These are phyloP conservation scores for Pythium guiyangense DNA, from an alignment of 352 stramenopile species.

Conservation along the genomic window DNA sequence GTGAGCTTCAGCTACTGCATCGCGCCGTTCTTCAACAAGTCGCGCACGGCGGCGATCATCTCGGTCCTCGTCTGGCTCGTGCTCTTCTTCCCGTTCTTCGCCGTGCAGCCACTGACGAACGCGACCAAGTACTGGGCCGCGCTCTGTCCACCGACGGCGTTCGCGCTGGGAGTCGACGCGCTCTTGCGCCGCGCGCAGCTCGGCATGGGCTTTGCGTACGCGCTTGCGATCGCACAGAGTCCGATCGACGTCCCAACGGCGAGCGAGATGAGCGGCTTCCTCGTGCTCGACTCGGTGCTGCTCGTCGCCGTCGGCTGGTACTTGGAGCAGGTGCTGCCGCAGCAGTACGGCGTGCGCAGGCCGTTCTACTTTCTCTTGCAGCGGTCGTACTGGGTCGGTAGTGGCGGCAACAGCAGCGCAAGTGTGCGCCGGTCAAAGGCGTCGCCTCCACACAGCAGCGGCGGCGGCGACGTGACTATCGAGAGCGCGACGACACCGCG, in stretches of 20 bases:
- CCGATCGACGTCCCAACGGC: slow-evolving; percentile 42
- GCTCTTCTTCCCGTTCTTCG: slow-evolving; percentile 74
- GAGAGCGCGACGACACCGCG: too few species aligned
- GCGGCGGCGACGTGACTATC: too few species aligned
- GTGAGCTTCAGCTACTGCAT: too few species aligned
- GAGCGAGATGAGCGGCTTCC: slow-evolving; percentile 47
- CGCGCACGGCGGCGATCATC: too few species aligned
- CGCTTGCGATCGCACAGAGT: slow-evolving; percentile 28
- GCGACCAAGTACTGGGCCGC: slow-evolving; percentile 42
- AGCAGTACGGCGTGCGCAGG: slow-evolving; percentile 84
- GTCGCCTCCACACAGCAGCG: too few species aligned
- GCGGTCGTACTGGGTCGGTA: slow-evolving; percentile 40
- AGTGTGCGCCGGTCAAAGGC: neutral
- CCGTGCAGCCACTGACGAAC: slow-evolving; percentile 46
- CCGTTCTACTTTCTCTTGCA: slow-evolving; percentile 90
- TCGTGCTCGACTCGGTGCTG: too few species aligned
- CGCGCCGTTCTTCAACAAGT: too few species aligned
- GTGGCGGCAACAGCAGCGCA: too few species aligned
- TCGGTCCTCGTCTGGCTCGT: too few species aligned
- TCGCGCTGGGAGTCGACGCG: slow-evolving; percentile 56
- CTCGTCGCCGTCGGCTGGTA: slow-evolving; percentile 88
- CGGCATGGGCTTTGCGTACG: slow-evolving; percentile 57
- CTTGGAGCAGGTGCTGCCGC: slow-evolving; percentile 89
- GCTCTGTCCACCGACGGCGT: slow-evolving; percentile 58
- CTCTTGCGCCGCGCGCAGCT: slow-evolving; percentile 53